Evolutionary conservation across 2,329 filamentous ascomycete genomes (phyloP).

Genomic region (Colletotrichum truncatum): DNA sequence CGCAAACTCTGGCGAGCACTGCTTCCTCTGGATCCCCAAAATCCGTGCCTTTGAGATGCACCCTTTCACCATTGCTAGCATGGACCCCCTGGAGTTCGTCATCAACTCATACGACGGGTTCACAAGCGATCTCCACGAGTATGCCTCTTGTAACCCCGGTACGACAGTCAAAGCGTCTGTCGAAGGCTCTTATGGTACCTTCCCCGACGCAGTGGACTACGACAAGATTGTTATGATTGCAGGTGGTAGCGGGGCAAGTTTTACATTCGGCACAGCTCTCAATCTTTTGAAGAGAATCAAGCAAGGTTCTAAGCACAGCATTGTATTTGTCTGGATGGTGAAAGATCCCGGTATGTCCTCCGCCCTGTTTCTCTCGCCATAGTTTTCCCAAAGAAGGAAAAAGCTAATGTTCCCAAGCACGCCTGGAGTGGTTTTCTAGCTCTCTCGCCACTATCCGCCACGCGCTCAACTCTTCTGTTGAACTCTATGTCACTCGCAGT

Average conservation of each 20-base stretch:
- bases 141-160: slow-evolving; percentile 53
- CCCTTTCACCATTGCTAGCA: slow-evolving; percentile 68
- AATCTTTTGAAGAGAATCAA: slow-evolving; percentile 42
- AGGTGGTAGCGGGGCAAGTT: slow-evolving; percentile 67
- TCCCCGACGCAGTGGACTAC: slow-evolving; percentile 51
- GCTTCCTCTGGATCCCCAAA: slow-evolving; percentile 70
- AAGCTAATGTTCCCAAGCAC: slow-evolving; percentile 35
- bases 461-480: slow-evolving; percentile 40
- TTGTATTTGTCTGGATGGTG: slow-evolving; percentile 53
- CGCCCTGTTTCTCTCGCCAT: not conserved
- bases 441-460: slow-evolving; percentile 43
- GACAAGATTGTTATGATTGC: slow-evolving; percentile 36
- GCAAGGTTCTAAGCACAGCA: slow-evolving; percentile 33
- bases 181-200: slow-evolving; percentile 63
- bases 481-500: slow-evolving; percentile 45
- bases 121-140: slow-evolving; percentile 57
- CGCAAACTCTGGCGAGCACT: slow-evolving; percentile 66
- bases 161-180: slow-evolving; percentile 54
- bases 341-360: slow-evolving; percentile 44
- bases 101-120: slow-evolving; percentile 66
- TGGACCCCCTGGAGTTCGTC: slow-evolving; percentile 65
- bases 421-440: slow-evolving; percentile 47
- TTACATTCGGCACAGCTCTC: slow-evolving; percentile 53
- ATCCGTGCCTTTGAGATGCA: slow-evolving; percentile 68
- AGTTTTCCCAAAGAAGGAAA: slow-evolving; percentile 8